Conservation (phyloP, 2,329 filamentous ascomycete genomes). For the Botrytis cinerea region DNA sequence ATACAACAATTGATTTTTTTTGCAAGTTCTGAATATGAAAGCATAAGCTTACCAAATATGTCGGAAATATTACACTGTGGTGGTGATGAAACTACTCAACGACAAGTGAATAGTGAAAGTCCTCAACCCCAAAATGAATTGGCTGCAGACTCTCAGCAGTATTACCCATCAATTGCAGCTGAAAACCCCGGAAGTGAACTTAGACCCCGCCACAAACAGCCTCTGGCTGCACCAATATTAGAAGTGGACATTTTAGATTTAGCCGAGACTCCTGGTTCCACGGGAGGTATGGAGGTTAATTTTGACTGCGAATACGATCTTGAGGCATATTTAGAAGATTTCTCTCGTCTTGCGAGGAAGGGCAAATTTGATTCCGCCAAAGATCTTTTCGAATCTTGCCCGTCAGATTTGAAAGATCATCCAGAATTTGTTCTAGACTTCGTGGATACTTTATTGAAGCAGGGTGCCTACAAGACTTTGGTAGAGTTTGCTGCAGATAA, state of each 20-base stretch:
- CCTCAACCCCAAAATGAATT: not conserved
- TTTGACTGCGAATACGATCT: not conserved
- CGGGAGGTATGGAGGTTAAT: not conserved
- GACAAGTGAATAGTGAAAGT: not conserved
- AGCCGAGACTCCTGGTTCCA: not conserved
- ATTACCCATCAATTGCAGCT: not conserved
- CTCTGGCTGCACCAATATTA: not conserved
- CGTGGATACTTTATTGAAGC: not conserved
- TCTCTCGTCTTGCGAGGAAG: not conserved
- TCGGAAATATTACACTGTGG: not conserved
- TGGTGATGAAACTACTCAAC: not conserved
- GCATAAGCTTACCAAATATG: not conserved
- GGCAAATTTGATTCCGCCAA: not conserved
- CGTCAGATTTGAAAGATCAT: not conserved
- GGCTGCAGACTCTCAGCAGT: not conserved
- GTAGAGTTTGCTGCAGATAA: not conserved
- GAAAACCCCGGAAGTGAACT: not conserved
- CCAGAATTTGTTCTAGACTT: not conserved
- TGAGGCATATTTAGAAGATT: not conserved
- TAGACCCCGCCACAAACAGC: not conserved
- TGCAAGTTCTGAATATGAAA: not conserved
- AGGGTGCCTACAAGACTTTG: not conserved
- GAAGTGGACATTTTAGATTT: not conserved
- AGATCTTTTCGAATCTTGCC: not conserved
- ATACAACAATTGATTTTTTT: rapidly evolving